Conservation (phyloP, 208 protist genomes). For the Lotmaria passim region DNA sequence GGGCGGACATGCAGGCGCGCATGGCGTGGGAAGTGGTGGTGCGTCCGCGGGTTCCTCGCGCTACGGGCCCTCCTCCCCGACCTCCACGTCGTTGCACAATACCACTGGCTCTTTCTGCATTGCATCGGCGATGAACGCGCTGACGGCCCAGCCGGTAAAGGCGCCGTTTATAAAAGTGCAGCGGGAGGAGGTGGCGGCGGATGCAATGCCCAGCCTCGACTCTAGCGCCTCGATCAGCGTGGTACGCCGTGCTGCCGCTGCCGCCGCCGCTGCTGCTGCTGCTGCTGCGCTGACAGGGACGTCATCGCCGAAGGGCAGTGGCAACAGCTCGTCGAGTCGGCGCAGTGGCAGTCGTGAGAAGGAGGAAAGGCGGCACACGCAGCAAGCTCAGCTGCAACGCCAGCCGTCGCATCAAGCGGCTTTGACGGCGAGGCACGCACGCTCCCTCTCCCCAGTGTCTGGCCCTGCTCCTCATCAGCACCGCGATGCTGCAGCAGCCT, state of each 20-base stretch:
- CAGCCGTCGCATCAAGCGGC: background rate
- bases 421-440: background rate
- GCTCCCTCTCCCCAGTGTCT: background rate
- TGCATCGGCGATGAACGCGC: slow-evolving; percentile 11
- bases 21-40: background rate
- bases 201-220: slow-evolving; percentile 12
- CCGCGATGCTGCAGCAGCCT: background rate
- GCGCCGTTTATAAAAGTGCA: slow-evolving; percentile 26
- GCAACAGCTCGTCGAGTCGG: background rate
- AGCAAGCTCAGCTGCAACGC: background rate
- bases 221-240: slow-evolving; percentile 16
- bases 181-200: slow-evolving; percentile 23
- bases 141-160: slow-evolving; percentile 10
- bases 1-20: background rate
- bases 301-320: background rate
- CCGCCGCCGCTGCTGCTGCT: slow-evolving; percentile 8
- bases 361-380: background rate
- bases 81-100: background rate
- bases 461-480: background rate
- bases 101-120: background rate
- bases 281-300: background rate
- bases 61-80: background rate
- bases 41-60: background rate
- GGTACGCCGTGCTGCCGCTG: slow-evolving; percentile 7
- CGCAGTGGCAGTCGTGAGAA: slow-evolving; percentile 11